Conservation (phyloP, 163 green algal species). For the Coccomyxa subellipsoidea region DNA sequence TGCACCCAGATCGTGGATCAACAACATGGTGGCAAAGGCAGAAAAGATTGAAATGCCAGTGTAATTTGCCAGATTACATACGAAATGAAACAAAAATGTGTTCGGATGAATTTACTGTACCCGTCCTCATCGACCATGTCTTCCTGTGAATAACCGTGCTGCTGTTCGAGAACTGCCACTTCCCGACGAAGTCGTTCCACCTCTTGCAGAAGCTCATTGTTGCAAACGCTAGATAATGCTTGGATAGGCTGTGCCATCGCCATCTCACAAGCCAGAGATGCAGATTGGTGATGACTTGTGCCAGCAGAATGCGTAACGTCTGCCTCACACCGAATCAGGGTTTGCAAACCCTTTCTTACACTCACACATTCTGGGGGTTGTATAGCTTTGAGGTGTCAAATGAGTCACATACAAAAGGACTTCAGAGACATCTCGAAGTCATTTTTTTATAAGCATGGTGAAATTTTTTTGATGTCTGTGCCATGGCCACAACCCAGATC, state of each 20-base stretch:
- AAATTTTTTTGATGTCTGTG: no score
- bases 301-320: neutral
- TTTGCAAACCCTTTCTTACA: no score
- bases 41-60: neutral
- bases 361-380: no score
- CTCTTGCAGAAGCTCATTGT: neutral
- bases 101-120: neutral
- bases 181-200: neutral
- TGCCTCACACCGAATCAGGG: no score
- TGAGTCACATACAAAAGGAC: no score
- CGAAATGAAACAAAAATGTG: no score
- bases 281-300: no score
- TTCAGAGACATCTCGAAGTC: no score
- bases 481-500: no score
- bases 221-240: neutral
- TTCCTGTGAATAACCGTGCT: neutral
- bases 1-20: neutral
- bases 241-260: neutral
- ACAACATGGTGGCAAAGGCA: slow-evolving; percentile 33
- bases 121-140: neutral
- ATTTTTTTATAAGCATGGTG: no score
- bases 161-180: neutral
- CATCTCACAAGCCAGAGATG: neutral
- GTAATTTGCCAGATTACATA: no score
- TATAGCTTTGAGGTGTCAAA: no score